A percentile compares a stretch with the other conserved stretches of the same genome.
These are phyloP conservation scores for Rhodotorula taiwanensis DNA, from an alignment of 768 basidiomycete species.

Conservation along the genomic window DNA sequence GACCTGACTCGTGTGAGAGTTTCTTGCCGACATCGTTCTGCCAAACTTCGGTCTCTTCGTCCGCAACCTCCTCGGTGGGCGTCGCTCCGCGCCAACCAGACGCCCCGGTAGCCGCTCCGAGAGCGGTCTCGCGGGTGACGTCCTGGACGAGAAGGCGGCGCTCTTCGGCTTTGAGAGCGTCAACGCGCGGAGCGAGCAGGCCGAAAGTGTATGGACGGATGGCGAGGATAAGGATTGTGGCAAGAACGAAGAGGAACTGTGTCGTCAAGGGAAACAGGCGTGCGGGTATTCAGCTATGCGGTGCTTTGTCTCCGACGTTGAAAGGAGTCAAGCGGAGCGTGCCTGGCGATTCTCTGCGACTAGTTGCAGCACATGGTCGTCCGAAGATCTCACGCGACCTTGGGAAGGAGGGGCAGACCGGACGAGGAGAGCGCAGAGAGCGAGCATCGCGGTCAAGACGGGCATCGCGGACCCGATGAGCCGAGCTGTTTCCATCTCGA, in stretches of 20 bases:
- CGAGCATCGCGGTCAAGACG: background rate
- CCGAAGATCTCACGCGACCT: too few relatives aligned
- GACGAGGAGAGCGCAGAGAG: constrained; percentile 2
- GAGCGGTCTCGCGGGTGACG: too few relatives aligned
- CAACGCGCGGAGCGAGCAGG: constrained; percentile 58
- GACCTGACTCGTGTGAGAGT: too few relatives aligned
- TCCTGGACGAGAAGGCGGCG: background rate
- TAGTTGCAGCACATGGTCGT: too few relatives aligned
- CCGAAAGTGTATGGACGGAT: constrained; percentile 16
- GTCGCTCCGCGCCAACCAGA: background rate
- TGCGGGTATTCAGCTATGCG: background rate
- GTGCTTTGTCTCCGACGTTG: background rate
- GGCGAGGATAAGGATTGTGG: constrained; percentile 8
- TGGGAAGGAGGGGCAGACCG: background rate
- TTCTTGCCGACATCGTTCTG: too few relatives aligned
- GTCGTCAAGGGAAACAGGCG: background rate
- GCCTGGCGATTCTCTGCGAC: background rate
- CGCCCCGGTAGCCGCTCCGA: background rate
- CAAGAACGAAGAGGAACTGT: constrained; percentile 12
- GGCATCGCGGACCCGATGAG: background rate
- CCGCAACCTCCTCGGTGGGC: background rate
- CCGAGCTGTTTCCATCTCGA: background rate
- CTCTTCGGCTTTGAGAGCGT: constrained; percentile 3
- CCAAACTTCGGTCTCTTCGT: background rate
- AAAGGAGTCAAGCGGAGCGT: background rate